phyloP scores from a whole-genome alignment of 768 basidiomycete genomes.

The Suillus variegatus region DNA sequence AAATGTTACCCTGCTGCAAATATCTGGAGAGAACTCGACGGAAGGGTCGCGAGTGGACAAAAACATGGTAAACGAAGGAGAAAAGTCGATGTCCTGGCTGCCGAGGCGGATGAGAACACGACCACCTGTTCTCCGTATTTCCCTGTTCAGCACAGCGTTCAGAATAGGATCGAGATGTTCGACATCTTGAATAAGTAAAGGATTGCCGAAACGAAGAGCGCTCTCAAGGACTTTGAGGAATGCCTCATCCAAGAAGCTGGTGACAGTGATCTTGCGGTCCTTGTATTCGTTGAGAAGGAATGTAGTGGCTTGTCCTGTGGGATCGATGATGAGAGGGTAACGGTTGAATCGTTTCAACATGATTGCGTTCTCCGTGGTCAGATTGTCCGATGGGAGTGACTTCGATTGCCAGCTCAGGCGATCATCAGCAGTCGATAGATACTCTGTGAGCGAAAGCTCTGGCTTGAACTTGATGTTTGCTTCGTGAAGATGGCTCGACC shows the following conservation, averaged over 20 bases:
- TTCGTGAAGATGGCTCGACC: slow-evolving; percentile 85
- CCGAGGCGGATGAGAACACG: slow-evolving; percentile 96
- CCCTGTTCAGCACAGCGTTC: slow-evolving; percentile 95
- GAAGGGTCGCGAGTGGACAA: slow-evolving; percentile 96
- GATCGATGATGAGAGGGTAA: slow-evolving; percentile 97
- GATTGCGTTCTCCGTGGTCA: slow-evolving; percentile 99
- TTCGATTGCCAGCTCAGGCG: slow-evolving; percentile 95
- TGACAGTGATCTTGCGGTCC: slow-evolving; percentile 96
- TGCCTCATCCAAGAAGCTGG: slow-evolving; percentile 97
- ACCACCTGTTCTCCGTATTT: slow-evolving; percentile 93
- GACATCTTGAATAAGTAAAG: slow-evolving; percentile 95
- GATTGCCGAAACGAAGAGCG: slow-evolving; percentile 98
- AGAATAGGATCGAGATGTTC: slow-evolving; percentile 97
- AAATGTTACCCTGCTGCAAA: slow-evolving; percentile 95
- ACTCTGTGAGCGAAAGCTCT: slow-evolving; percentile 92
- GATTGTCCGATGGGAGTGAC: slow-evolving; percentile 90
- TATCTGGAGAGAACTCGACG: slow-evolving; percentile 94
- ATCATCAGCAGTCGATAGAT: slow-evolving; percentile 95
- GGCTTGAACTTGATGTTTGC: slow-evolving; percentile 91
- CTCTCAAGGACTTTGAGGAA: slow-evolving; percentile 99
- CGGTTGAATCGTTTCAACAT: slow-evolving; percentile 98
- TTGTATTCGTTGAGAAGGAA: slow-evolving; percentile 95
- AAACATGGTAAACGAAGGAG: slow-evolving; percentile 99
- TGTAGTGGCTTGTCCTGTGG: slow-evolving; percentile 93
- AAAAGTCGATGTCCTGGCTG: slow-evolving; percentile 98